These are phyloP conservation scores for Metschnikowia kunwiensis DNA, from an alignment of 805 yeast species.

Conservation along the genomic window DNA sequence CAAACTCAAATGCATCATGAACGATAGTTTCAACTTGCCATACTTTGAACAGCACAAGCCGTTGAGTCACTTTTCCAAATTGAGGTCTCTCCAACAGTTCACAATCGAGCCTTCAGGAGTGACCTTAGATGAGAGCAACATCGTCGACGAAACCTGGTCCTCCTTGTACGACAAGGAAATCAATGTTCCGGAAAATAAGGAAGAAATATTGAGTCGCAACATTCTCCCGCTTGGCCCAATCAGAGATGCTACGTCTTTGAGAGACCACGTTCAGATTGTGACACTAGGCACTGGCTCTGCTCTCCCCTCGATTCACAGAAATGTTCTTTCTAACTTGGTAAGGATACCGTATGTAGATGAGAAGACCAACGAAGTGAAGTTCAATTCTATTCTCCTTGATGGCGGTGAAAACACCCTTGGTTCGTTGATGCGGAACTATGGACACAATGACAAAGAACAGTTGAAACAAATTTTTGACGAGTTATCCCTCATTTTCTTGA, in stretches of 20 bases:
- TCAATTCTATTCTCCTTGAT: constrained; percentile 63
- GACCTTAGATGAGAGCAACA: constrained; percentile 18
- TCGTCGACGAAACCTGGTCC: constrained; percentile 25
- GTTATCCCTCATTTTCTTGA: constrained; percentile 61
- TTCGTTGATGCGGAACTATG: constrained; percentile 59
- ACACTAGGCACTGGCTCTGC: constrained; percentile 95
- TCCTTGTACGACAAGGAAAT: constrained; percentile 30
- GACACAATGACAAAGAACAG: constrained; percentile 40
- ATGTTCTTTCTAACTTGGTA: constrained; percentile 77
- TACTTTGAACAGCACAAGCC: constrained; percentile 22
- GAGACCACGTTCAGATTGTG: constrained; percentile 59
- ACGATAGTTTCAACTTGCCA: constrained; percentile 43
- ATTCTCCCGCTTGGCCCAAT: constrained; percentile 22
- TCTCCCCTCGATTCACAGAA: constrained; percentile 76
- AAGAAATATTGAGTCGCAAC: constrained; percentile 17
- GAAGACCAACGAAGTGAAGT: constrained; percentile 21
- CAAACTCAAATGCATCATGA: constrained; percentile 55
- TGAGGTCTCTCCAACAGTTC: constrained; percentile 34
- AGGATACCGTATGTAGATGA: constrained; percentile 55
- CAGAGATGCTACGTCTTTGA: constrained; percentile 22
- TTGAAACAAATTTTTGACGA: constrained; percentile 50
- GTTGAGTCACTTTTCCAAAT: constrained; percentile 15
- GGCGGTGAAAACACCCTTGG: constrained; percentile 96
- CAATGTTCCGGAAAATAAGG: constrained; percentile 13
- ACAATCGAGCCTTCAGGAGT: constrained; percentile 25